Evolutionary conservation across 768 basidiomycete genomes (phyloP), one percentile per base, ranked within the genome.

Genomic region (Boletus rubescentipes): DNA sequence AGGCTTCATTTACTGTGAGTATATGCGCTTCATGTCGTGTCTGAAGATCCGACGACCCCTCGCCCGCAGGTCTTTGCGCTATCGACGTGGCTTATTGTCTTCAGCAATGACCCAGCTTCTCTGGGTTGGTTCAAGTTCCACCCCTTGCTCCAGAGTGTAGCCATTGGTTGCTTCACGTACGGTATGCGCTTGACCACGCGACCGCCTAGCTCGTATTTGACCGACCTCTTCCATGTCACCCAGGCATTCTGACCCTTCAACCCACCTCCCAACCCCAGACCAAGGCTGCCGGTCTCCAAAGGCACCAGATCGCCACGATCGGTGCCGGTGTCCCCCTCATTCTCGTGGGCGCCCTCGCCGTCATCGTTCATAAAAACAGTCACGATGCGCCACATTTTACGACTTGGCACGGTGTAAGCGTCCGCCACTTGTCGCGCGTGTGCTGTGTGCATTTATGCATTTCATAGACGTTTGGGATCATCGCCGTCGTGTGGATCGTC

Each of bases 241-340:
- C 46, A 90, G 90, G 85, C 8, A 82, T 93, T 39, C 64, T 89
- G 61, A 90, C 89, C 21, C 83, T 87, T 11, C 91, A 87, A 59
- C 86, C 86, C 1, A 89, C 88, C 11, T 80, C 83, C 4, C 81
- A 82, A 46, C 83, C 85, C 4, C 76, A 72, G 62, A 80, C 82
- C 37, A 87, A 89, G 69, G 76, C 79, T 9, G 81, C 83, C 1
- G 89, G 89, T 0, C 75, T 93, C 4, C 65, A 74, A 14, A 79
- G 87, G 31, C 92, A 94, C 63, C 88, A 93, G 65, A 64, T 78
- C 26, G 79, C 82, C 14, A 81, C 85, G 60, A 68, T 87, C 7
- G 67, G 70, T 10, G 35, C 81, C 18, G 87, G 82, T 3, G 69
- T 87, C 34, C 85, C 86, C 1, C 62, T 77, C 14, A 76, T 92